A percentile compares a stretch with the other conserved stretches of the same genome.
These are phyloP conservation scores for Alternaria sp. DNA, from an alignment of 2,329 filamentous ascomycete species.

Conservation along the genomic window DNA sequence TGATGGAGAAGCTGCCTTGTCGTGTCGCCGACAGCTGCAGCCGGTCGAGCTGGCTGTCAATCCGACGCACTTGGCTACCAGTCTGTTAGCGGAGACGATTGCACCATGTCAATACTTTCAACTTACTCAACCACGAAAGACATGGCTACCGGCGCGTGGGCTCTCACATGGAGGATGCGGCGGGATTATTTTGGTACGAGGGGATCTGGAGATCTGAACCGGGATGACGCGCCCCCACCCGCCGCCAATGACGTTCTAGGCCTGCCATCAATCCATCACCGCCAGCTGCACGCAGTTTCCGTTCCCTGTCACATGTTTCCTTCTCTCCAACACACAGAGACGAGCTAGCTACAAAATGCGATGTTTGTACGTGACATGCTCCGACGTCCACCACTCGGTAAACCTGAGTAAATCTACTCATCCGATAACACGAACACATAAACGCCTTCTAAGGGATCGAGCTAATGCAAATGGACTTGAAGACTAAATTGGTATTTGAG, in stretches of 20 bases:
- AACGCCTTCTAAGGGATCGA: background rate
- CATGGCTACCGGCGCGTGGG: slow-evolving; percentile 42
- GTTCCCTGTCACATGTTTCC: background rate
- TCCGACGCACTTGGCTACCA: slow-evolving; percentile 62
- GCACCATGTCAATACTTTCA: too few species aligned
- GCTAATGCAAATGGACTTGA: background rate
- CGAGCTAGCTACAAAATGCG: background rate
- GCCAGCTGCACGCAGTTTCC: background rate
- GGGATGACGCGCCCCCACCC: slow-evolving; percentile 12
- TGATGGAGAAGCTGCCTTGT: slow-evolving; percentile 37
- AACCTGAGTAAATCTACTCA: background rate
- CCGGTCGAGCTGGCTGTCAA: slow-evolving; percentile 65
- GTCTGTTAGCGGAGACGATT: too few species aligned
- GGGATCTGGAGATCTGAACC: slow-evolving; percentile 12
- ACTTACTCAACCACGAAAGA: slow-evolving; percentile 52
- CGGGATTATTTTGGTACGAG: slow-evolving; percentile 6
- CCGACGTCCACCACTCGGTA: background rate
- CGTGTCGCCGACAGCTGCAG: slow-evolving; percentile 56
- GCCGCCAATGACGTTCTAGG: slow-evolving; percentile 2
- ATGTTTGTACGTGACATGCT: background rate
- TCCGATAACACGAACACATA: background rate
- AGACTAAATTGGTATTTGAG: background rate
- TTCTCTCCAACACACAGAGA: background rate
- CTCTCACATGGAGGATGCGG: slow-evolving; percentile 11
- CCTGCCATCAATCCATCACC: background rate